Evolutionary conservation across 768 basidiomycete genomes (phyloP).

Genomic region (Leccinum longicurvipes): DNA sequence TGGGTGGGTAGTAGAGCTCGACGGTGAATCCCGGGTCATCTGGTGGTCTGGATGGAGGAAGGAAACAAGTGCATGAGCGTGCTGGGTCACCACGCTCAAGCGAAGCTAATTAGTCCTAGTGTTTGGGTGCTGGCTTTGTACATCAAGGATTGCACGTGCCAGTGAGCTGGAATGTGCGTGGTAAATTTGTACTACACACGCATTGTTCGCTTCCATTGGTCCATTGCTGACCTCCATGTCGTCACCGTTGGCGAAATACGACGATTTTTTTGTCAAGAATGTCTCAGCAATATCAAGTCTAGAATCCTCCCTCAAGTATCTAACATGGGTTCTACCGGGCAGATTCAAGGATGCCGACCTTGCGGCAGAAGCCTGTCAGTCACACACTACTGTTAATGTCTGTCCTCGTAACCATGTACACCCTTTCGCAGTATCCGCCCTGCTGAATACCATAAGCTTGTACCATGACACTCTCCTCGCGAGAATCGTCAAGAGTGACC

Average conservation of each 20-base stretch:
- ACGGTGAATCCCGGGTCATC: constrained; percentile 26
- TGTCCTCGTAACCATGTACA: constrained; percentile 14
- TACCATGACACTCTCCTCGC: constrained; percentile 94
- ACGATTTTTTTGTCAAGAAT: constrained; percentile 80
- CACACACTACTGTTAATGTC: constrained; percentile 9
- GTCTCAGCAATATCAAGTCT: constrained; percentile 81
- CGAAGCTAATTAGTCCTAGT: constrained; percentile 9
- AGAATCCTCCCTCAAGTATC: constrained; percentile 82
- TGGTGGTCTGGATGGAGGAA: constrained; percentile 5
- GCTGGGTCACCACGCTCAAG: constrained; percentile 17
- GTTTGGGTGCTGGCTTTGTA: constrained; percentile 29
- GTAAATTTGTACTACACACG: constrained; percentile 1
- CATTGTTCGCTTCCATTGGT: constrained; percentile 1
- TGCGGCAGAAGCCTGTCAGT: constrained; percentile 91
- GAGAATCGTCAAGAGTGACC: constrained; percentile 57
- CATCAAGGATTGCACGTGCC: constrained; percentile 6
- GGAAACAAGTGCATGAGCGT: constrained; percentile 1
- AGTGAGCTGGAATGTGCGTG: no score
- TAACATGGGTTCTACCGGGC: constrained; percentile 95
- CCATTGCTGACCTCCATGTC: constrained; percentile 60
- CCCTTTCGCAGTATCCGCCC: constrained; percentile 67
- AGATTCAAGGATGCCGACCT: constrained; percentile 97
- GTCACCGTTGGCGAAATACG: constrained; percentile 67
- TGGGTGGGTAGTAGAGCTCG: constrained; percentile 22
- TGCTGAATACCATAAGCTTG: constrained; percentile 82